phyloP scores from a whole-genome alignment of 2,329 filamentous ascomycete species.

The Rhynchosporium secalis region DNA sequence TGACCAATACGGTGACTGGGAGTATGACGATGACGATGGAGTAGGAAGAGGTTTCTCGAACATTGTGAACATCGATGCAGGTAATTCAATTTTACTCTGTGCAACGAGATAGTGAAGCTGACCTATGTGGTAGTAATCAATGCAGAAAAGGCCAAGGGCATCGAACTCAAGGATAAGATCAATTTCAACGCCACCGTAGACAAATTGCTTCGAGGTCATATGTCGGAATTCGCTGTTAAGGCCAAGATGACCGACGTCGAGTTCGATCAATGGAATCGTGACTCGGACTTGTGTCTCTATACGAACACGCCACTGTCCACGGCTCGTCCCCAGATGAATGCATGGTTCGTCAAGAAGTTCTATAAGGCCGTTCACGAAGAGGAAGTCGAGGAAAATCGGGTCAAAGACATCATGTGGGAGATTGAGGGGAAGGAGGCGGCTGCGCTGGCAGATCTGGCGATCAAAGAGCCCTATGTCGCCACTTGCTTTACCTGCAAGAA shows the following conservation, averaged over 20 bases:
- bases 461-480: not conserved
- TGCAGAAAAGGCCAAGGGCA: not conserved
- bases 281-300: not conserved
- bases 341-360: not conserved
- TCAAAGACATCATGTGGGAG: not conserved
- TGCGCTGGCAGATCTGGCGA: not conserved
- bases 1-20: not conserved
- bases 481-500: not conserved
- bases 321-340: not conserved
- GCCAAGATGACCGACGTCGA: not conserved
- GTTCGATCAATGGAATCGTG: not conserved
- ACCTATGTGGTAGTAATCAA: not conserved
- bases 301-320: not conserved
- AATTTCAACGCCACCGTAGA: not conserved
- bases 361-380: not conserved
- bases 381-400: not conserved
- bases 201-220: not conserved
- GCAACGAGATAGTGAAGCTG: not conserved
- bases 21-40: not conserved
- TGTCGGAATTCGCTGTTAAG: not conserved
- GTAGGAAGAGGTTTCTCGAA: not conserved
- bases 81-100: not conserved
- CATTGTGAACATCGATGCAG: not conserved
- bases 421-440: not conserved
- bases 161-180: not conserved